Evolutionary conservation across 106 monocot species (phyloP).

Genomic region (Gastrodia elata): DNA sequence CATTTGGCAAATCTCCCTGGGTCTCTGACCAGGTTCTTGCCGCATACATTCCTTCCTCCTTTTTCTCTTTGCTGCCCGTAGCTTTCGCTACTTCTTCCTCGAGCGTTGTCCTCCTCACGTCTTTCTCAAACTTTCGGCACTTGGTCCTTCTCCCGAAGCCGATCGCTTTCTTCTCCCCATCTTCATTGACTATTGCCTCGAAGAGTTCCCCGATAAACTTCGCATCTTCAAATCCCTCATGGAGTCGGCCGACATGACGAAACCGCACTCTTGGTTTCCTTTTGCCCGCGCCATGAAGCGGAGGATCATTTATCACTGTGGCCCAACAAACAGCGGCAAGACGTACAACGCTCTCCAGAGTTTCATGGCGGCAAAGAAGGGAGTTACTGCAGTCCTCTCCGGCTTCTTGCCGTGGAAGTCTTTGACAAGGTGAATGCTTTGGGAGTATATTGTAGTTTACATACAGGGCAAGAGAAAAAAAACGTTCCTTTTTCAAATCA

Average conservation of each 20-base stretch:
- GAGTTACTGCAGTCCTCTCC: slow-evolving; percentile 86
- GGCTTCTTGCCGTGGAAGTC: slow-evolving; percentile 95
- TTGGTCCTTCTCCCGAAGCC: slow-evolving; percentile 28
- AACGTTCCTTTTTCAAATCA: slow-evolving; percentile 73
- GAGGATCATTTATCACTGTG: slow-evolving; percentile 82
- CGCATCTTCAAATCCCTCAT: slow-evolving; percentile 24
- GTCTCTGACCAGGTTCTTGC: slow-evolving; percentile 79
- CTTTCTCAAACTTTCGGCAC: slow-evolving; percentile 20
- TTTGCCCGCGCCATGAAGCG: slow-evolving; percentile 95
- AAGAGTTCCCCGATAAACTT: slow-evolving; percentile 43
- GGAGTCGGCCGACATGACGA: slow-evolving; percentile 74
- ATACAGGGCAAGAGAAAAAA: slow-evolving; percentile 91
- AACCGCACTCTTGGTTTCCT: slow-evolving; percentile 90
- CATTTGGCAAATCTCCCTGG: slow-evolving; percentile 62
- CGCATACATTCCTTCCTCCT: slow-evolving; percentile 65
- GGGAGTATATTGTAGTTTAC: slow-evolving; percentile 83
- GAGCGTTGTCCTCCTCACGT: slow-evolving; percentile 17
- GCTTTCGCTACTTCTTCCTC: slow-evolving; percentile 52
- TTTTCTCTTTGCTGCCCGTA: slow-evolving; percentile 50
- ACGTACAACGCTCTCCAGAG: slow-evolving; percentile 81
- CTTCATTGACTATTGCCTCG: slow-evolving; percentile 73
- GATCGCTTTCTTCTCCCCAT: slow-evolving; percentile 60
- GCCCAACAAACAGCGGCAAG: slow-evolving; percentile 97
- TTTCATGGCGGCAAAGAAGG: slow-evolving; percentile 67
- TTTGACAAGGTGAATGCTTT: slow-evolving; percentile 84